Percentiles rank a stretch among this genome's conserved stretches.
Evolutionary conservation across 495 filamentous ascomycete genomes (phyloP).

Genomic region (Hypomontagnella submonticulosa): DNA sequence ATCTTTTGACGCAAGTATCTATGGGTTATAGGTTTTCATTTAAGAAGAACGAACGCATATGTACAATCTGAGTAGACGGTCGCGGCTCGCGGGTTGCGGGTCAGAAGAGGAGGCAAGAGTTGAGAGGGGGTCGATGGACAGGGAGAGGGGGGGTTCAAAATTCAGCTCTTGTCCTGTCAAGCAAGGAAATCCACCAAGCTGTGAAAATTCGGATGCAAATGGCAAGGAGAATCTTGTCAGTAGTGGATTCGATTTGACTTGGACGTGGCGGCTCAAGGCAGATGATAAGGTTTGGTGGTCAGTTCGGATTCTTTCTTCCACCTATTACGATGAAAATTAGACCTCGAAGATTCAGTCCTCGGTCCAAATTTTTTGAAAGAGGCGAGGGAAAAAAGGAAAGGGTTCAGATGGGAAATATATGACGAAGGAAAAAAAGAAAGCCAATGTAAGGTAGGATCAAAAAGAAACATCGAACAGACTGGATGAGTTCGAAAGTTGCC

Average conservation of each 20-base stretch:
- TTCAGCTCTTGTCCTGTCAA: slow-evolving; percentile 38
- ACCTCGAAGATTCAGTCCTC: too few relatives aligned
- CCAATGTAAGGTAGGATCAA: slow-evolving; percentile 6
- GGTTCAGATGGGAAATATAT: not conserved
- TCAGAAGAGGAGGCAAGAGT: slow-evolving; percentile 26
- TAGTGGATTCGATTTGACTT: slow-evolving; percentile 26
- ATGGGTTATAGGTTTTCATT: slow-evolving; percentile 16
- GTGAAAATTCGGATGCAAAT: slow-evolving; percentile 21
- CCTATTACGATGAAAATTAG: not conserved
- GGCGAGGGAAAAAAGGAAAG: slow-evolving; percentile 2
- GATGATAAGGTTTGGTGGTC: slow-evolving; percentile 18
- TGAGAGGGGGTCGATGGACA: slow-evolving; percentile 20
- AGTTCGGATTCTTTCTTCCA: slow-evolving; percentile 6
- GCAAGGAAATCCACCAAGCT: slow-evolving; percentile 35
- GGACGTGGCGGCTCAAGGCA: slow-evolving; percentile 12
- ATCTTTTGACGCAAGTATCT: not conserved
- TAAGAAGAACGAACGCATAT: not conserved
- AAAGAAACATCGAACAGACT: slow-evolving; percentile 4
- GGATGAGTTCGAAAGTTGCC: not conserved
- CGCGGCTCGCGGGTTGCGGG: slow-evolving; percentile 14
- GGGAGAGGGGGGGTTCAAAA: slow-evolving; percentile 30
- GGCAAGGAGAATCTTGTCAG: slow-evolving; percentile 16
- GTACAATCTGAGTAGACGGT: slow-evolving; percentile 8
- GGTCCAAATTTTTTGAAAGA: too few relatives aligned
- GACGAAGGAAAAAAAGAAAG: slow-evolving; percentile 11